Evolutionary conservation across 305 asterid genomes (phyloP), one percentile per base, ranked within the genome.

Genomic region (Fraxinus ornus): DNA sequence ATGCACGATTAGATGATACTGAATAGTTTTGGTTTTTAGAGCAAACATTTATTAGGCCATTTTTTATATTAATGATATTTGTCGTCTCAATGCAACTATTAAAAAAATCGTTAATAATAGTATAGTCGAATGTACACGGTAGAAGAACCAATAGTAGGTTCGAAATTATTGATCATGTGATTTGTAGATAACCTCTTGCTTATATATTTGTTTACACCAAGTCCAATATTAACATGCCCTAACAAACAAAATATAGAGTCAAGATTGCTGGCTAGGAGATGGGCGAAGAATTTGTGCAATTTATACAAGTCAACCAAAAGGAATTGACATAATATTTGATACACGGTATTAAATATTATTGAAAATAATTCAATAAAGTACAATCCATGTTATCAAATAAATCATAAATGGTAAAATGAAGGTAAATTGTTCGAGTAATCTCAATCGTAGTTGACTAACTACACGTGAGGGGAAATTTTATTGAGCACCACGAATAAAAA

Each of bases 121-220:
- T 24, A 21, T 24, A 64, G 73, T 64, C 15, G 64, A 64, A 62
- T 21, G 71, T 2, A 60, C 28, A 19, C 5, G 10, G 1, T 60
- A 22, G 72, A 64, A 64, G 72, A 9, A 64, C 13, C 7, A 3
- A 49, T 78, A 22, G 47, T 7, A 79, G 83, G 82, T 79, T 75
- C 72, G 79, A 86, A 82, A 78, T 78, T 68, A 76, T 83, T 81
- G 81, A 84, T 44, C 72, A 41, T 81, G 83, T 66, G 80, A 44
- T 77, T 36, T 78, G 86, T 32, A 79, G 57, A 76, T 77, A 74
- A 12, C 81, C 74, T 74, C 81, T 33, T 24, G 10, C 39, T 39
- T 47, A 60, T 77, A 17, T 78, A 70, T 4, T 81, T 75, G 62
- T 66, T 10, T 73, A 77, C 68, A 17, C 33, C 86, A 81, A 83